Base-by-base conservation (phyloP, 495 filamentous ascomycete species). In the Chlorociboria aeruginascens region DNA sequence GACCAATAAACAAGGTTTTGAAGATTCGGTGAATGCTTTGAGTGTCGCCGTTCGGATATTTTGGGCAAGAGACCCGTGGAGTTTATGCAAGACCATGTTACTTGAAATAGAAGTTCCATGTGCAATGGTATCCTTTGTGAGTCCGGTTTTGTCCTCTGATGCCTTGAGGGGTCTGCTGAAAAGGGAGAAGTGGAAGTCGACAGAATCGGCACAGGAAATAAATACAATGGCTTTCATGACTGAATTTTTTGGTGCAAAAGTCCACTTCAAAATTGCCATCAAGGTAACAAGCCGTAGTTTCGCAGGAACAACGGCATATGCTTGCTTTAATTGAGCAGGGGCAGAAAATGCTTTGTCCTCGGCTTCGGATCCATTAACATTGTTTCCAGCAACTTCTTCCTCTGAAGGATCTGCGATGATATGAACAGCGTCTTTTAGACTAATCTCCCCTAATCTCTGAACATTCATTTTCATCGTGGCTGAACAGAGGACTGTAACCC, bases 391-490 rank as follows among this genome's bases (percentile, higher is more conserved):
- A 54, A 29, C 67, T 63, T 60, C 73, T 33, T 61, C 66, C 0
- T 73, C 68, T 1, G 63, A 62, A 33, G 73, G 66, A 51, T 86
- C 80, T 0, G 81, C 80, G 45, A 86, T 82, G 59, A 97, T 85
- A 56, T 93, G 87, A 8, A 85, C 72, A 1, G 93, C 89, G 61
- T 97, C 85, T 64, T 93, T 88, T 63, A 98, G 68, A 70, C 88
- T 95, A 61, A 95, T 92, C 58, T 95, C 87, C 42, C 89, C 87
- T 10, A 98, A 66, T 46, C 79, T 81, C 60, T 96, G 87, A 0
- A 95, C 92, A 54, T 85, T 88, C 78, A 92, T 86, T 67, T 95
- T 95, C 79, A 98, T 82, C 1, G 92, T 98, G 8, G 92, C 92
- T 7, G 89, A 96, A 61, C 92, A 97, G 7, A 98, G 71, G n/a